phyloP scores from a whole-genome alignment of 1,284 basidiomycete genomes.

The Sphagnurus paluster region DNA sequence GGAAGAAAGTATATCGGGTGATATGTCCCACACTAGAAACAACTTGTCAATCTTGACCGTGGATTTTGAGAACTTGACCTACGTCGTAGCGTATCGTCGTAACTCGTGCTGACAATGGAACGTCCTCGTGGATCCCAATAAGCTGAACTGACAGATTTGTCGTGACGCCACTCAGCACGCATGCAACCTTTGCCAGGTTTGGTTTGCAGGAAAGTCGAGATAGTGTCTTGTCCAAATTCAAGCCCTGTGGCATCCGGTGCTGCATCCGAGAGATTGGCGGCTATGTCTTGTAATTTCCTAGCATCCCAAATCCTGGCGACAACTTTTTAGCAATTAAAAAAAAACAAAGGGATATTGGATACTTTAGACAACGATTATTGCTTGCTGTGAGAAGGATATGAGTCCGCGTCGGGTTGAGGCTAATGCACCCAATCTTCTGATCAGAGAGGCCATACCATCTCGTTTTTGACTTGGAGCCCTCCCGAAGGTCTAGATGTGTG shows the following conservation, averaged over 20 bases:
- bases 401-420: constrained; percentile 70
- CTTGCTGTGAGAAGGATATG: constrained; percentile 71
- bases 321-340: neutral
- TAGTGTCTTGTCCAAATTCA: constrained; percentile 50
- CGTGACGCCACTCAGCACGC: constrained; percentile 65
- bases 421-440: constrained; percentile 74
- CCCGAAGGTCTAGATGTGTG: constrained; percentile 71
- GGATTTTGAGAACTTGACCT: constrained; percentile 29
- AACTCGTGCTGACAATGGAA: constrained; percentile 76
- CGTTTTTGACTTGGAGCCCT: constrained; percentile 53
- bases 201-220: constrained; percentile 50
- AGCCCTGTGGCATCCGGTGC: constrained; percentile 23
- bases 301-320: constrained; percentile 72
- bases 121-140: constrained; percentile 81
- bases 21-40: constrained; percentile 69
- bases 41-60: neutral
- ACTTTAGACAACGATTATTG: constrained; percentile 70
- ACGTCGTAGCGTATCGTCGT: constrained; percentile 75
- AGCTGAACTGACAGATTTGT: constrained; percentile 75
- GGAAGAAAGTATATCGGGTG: constrained; percentile 44
- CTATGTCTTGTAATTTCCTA: constrained; percentile 55
- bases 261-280: constrained; percentile 28
- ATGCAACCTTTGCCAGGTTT: constrained; percentile 52
- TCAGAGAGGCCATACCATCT: constrained; percentile 66
- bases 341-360: constrained; percentile 20